Conservation (phyloP, 495 filamentous ascomycete genomes). For the Annulohypoxylon nitens region DNA sequence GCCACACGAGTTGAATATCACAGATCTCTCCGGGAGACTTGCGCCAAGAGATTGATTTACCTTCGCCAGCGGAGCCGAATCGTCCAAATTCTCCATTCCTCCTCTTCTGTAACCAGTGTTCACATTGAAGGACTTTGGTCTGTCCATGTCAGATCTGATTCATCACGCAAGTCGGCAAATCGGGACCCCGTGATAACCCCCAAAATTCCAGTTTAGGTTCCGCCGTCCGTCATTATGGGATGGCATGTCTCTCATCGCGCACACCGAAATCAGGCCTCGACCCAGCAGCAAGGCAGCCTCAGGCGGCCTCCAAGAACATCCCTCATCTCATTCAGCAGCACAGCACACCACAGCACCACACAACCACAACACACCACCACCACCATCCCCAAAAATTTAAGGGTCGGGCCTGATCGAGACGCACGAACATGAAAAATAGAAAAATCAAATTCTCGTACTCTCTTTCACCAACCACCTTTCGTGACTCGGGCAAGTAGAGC, state of each 20-base stretch:
- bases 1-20: constrained; percentile 23
- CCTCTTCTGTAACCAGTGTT: not conserved
- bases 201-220: not conserved
- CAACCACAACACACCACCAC: too few relatives aligned
- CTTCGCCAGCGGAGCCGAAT: constrained; percentile 3
- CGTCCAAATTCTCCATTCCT: not conserved
- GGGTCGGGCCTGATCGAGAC: constrained; percentile 21
- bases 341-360: too few relatives aligned
- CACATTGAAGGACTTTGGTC: not conserved
- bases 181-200: constrained; percentile 6
- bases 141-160: constrained; percentile 10
- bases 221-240: not conserved
- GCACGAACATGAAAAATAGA: constrained; percentile 18
- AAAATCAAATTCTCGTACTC: constrained; percentile 7
- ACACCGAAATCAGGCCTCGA: constrained; percentile 29
- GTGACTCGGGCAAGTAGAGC: constrained; percentile 20
- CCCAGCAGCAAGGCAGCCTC: constrained; percentile 7
- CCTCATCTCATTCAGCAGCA: not conserved
- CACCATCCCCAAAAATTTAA: not conserved
- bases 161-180: constrained; percentile 11
- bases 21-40: constrained; percentile 22
- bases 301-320: not conserved
- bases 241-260: constrained; percentile 2
- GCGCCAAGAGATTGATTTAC: constrained; percentile 22
- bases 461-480: constrained; percentile 14